Base-by-base conservation (phyloP, 768 basidiomycete genomes). In the Clitopilus passeckerianus region DNA sequence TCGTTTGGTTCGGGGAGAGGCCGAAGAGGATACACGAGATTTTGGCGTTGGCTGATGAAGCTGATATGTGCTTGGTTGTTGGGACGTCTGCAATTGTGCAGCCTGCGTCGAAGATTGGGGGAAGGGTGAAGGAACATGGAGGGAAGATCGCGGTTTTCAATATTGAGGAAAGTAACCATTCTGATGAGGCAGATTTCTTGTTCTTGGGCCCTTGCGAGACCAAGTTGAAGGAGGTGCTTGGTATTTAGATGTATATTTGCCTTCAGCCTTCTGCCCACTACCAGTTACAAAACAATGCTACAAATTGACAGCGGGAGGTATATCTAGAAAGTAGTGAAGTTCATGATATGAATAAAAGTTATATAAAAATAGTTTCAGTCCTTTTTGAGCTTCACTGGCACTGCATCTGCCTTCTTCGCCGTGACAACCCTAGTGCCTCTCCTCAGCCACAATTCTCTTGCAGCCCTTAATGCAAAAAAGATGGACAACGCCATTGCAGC, bases 121-220 rank as follows among this genome's bases (percentile, higher is more conserved):
- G 64, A 6, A 57, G 66, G 23, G 73, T 79, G 5, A 60, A 70
- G 59, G 64, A 64, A 7, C 62, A 73, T 34, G 75, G 75, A 0
- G 78, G 77, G 0, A 74, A 65, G 52, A 68, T 75, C 7, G 74
- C 73, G 0, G 66, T 77, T 9, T 81, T 81, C 66, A 80, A 79
- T 60, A 24, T 77, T 2, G 71, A 74, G 20, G 63, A 64, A 33
- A 68, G 67, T 9, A 64, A 60, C 3, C 72, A 75, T 14, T 78
- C 79, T 54, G 67, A 72, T 12, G 65, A 75, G 0, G 76, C 79
- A 0, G 80, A 82, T 64, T 83, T 76, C 60, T 59, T 81, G 24
- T 80, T 83, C 64, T 60, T 80, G 5, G 80, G 81, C 0, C 74
- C 76, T 16, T 81, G 81, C 63, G 80, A 81, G 53, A 67, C 68